Evolutionary conservation across 768 basidiomycete genomes (phyloP).

Genomic region (Boletellus sp.): DNA sequence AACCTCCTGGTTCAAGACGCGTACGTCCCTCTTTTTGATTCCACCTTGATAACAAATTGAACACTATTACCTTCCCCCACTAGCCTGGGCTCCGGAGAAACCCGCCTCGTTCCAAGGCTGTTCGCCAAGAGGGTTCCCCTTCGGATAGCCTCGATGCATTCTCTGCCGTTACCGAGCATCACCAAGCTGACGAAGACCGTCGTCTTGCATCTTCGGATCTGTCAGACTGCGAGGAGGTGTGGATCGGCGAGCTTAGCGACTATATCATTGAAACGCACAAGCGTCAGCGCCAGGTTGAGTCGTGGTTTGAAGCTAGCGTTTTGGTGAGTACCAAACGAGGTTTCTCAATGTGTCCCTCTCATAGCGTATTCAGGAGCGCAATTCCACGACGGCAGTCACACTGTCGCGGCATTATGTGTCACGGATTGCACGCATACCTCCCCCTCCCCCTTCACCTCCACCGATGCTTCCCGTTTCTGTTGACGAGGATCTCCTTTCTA

Average conservation of each 20-base stretch:
- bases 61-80: not conserved
- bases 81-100: conserved; percentile 44
- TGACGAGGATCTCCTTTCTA: conserved; percentile 36
- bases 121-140: conserved; percentile 28
- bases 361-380: conserved; percentile 56
- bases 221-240: conserved; percentile 76
- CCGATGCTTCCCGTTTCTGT: conserved; percentile 27
- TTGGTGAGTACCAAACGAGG: conserved; percentile 42
- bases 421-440: conserved; percentile 46
- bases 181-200: conserved; percentile 38
- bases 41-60: not conserved
- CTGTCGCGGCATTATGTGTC: conserved; percentile 35
- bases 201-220: conserved; percentile 68
- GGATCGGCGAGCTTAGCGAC: conserved; percentile 64
- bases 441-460: conserved; percentile 38
- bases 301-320: conserved; percentile 67
- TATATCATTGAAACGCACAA: conserved; percentile 72
- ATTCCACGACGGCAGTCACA: conserved; percentile 52
- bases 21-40: conserved; percentile 40
- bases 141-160: conserved; percentile 21
- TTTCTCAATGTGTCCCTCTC: not conserved
- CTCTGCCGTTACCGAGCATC: conserved; percentile 17
- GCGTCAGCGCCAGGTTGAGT: conserved; percentile 67
- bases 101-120: conserved; percentile 37
- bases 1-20: conserved; percentile 45